phyloP scores from a whole-genome alignment of 2,329 filamentous ascomycete species.

The Ilyonectria sp. region DNA sequence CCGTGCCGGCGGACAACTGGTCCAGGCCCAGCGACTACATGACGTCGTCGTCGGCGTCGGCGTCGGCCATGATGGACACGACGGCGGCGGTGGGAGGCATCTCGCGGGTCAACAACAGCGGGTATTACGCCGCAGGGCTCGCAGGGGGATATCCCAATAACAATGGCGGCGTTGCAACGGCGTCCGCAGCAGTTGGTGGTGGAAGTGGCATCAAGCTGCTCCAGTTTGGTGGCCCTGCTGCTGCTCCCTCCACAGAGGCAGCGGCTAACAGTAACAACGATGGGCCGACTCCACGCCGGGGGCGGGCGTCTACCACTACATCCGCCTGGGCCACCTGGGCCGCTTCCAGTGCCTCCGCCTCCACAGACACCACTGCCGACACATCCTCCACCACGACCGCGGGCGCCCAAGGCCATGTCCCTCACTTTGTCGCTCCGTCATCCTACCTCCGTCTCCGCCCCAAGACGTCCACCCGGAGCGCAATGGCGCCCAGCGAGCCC shows the following conservation, averaged over 20 bases:
- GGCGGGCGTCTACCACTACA: slow-evolving; percentile 34
- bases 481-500: slow-evolving; percentile 57
- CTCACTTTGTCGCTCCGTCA: slow-evolving; percentile 73
- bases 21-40: slow-evolving; percentile 24
- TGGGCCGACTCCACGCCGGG: slow-evolving; percentile 26
- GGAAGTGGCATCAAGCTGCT: slow-evolving; percentile 6
- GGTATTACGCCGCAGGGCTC: neutral
- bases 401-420: slow-evolving; percentile 54
- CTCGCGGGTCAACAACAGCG: neutral
- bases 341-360: slow-evolving; percentile 39
- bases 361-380: slow-evolving; percentile 35
- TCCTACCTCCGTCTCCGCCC: slow-evolving; percentile 68
- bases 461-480: slow-evolving; percentile 53
- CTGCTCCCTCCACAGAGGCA: neutral
- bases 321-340: slow-evolving; percentile 33
- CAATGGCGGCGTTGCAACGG: neutral
- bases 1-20: slow-evolving; percentile 28
- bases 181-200: neutral
- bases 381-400: slow-evolving; percentile 34
- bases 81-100: slow-evolving; percentile 1
- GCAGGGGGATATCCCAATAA: neutral
- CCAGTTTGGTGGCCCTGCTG: neutral
- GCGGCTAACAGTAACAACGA: neutral
- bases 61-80: slow-evolving; percentile 8
- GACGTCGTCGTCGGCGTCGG: slow-evolving; percentile 10